Conservation (phyloP, 2,329 filamentous ascomycete genomes). For the Dactylellina sp. region DNA sequence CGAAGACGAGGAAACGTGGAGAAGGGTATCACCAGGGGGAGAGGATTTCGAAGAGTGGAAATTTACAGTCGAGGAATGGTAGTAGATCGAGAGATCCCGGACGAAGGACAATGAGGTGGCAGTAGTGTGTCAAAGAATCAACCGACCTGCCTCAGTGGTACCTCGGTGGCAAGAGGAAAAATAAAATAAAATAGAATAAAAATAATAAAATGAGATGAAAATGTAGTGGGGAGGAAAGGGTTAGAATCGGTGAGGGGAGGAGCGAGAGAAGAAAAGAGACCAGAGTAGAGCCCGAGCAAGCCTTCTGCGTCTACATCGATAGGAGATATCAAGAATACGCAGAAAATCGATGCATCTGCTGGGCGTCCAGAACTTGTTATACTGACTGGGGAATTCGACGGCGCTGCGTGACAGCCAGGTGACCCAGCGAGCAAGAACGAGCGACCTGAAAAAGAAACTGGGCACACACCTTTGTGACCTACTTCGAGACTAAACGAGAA, state of each 20-base stretch:
- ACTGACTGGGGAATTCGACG: constrained; percentile 47
- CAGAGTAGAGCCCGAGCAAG: constrained; percentile 27
- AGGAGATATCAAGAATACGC: constrained; percentile 42
- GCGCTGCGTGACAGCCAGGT: constrained; percentile 56
- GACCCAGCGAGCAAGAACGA: constrained; percentile 45
- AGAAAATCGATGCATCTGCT: constrained; percentile 10
- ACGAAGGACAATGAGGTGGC: constrained; percentile 41
- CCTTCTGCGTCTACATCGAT: constrained; percentile 51
- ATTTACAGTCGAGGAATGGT: constrained; percentile 46
- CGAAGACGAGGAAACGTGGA: constrained; percentile 44
- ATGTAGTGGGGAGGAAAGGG: constrained; percentile 9
- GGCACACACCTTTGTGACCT: constrained; percentile 15
- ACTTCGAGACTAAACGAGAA: constrained; percentile 5
- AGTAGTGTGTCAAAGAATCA: constrained; percentile 51
- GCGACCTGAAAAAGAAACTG: constrained; percentile 21
- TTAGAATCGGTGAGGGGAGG: constrained; percentile 21
- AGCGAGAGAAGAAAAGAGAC: constrained; percentile 4
- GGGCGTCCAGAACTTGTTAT: constrained; percentile 52
- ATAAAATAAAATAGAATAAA: constrained; percentile 34
- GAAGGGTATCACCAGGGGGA: constrained; percentile 45
- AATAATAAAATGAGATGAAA: constrained; percentile 24
- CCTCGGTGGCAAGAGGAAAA: constrained; percentile 37
- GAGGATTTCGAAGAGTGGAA: constrained; percentile 26
- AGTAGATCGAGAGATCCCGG: constrained; percentile 52
- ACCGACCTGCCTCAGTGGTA: constrained; percentile 44